Evolutionary conservation across 2,329 filamentous ascomycete genomes (phyloP).

Genomic region (Pseudopyricularia cyperi): DNA sequence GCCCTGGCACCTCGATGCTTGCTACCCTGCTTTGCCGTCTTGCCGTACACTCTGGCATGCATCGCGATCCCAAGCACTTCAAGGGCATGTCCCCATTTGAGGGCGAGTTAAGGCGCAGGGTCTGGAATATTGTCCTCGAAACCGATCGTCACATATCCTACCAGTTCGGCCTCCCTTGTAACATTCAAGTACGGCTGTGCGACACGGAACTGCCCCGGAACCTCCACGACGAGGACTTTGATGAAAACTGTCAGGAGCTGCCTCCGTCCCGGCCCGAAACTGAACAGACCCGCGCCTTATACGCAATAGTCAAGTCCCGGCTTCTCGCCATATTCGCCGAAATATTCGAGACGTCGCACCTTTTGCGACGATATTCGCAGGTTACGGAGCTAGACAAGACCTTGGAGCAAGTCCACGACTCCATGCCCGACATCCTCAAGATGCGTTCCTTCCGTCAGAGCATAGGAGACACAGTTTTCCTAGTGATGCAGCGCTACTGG

Average conservation of each 20-base stretch:
- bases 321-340: constrained; percentile 10
- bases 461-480: constrained; percentile 10
- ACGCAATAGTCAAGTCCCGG: constrained; percentile 8
- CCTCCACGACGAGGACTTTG: constrained; percentile 36
- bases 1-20: constrained; percentile 14
- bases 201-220: constrained; percentile 32
- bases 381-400: constrained; percentile 11
- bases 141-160: constrained; percentile 35
- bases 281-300: constrained; percentile 24
- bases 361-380: constrained; percentile 6
- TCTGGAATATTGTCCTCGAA: constrained; percentile 31
- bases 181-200: constrained; percentile 30
- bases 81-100: constrained; percentile 30
- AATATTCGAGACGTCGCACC: constrained; percentile 7
- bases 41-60: constrained; percentile 26
- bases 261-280: constrained; percentile 26
- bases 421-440: constrained; percentile 7
- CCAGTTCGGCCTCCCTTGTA: constrained; percentile 39
- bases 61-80: constrained; percentile 31
- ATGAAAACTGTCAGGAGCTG: constrained; percentile 27
- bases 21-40: constrained; percentile 14
- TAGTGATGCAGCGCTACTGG: constrained; percentile 13
- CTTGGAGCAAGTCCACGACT: constrained; percentile 7
- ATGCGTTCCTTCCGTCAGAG: constrained; percentile 1
- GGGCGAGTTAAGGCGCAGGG: constrained; percentile 37